A percentile compares a stretch with the other conserved stretches of the same genome.
Evolutionary conservation across 371 early-diverging fungal genomes (phyloP).

Genomic region (Haplosporangium sp.): DNA sequence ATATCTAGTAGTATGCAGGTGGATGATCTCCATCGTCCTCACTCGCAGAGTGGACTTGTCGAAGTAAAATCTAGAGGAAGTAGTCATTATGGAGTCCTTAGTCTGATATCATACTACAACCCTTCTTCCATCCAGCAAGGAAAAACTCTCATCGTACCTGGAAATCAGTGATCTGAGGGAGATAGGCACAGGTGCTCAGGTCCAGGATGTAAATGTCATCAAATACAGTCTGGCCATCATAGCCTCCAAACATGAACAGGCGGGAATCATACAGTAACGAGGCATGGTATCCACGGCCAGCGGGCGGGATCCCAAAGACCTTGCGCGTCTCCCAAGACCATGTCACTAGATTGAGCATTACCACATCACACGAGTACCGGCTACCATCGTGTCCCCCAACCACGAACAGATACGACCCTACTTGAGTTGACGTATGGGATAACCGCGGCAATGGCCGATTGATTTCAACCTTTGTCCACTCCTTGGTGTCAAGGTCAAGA

Average conservation of each 20-base stretch:
- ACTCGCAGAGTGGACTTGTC: too few species aligned
- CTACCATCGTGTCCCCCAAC: slow-evolving; percentile 89
- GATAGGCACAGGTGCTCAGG: slow-evolving; percentile 77
- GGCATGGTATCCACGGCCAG: slow-evolving; percentile 85
- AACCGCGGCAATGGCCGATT: slow-evolving; percentile 76
- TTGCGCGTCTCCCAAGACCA: slow-evolving; percentile 82
- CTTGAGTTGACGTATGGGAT: slow-evolving; percentile 85
- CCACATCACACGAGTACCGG: slow-evolving; percentile 81
- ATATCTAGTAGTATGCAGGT: too few species aligned
- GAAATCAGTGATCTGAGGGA: slow-evolving; percentile 73
- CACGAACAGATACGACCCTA: slow-evolving; percentile 89
- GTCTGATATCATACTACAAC: too few species aligned
- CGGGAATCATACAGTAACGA: slow-evolving; percentile 80
- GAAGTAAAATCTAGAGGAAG: too few species aligned
- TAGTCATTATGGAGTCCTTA: too few species aligned
- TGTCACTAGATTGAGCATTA: slow-evolving; percentile 84
- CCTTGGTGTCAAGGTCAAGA: slow-evolving; percentile 69
- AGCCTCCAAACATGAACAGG: slow-evolving; percentile 84
- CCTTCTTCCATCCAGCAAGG: not conserved
- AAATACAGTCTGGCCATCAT: slow-evolving; percentile 84
- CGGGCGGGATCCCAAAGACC: slow-evolving; percentile 73
- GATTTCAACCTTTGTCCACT: slow-evolving; percentile 73
- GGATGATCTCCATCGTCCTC: too few species aligned
- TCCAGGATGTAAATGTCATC: slow-evolving; percentile 84
- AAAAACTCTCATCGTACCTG: slow-evolving; percentile 16